Evolutionary conservation across 2,329 filamentous ascomycete species (phyloP).

Genomic region (Microthyrium microscopicum): DNA sequence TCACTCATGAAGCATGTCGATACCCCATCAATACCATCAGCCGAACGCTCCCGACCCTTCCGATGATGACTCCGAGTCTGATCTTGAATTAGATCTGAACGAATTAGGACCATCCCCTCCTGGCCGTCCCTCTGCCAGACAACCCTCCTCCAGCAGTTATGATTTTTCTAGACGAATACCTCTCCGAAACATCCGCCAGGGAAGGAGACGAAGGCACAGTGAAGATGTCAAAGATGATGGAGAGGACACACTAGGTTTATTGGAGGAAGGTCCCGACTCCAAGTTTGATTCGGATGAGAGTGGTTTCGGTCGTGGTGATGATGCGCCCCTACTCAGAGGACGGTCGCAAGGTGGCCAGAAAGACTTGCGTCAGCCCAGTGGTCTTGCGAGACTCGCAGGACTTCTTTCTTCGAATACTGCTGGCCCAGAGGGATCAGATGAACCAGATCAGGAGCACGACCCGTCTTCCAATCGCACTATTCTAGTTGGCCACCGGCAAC

Average conservation of each 20-base stretch:
- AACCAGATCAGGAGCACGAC: constrained; percentile 21
- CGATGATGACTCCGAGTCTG: constrained; percentile 44
- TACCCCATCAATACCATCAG: constrained; percentile 28
- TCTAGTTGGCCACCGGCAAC: constrained; percentile 56
- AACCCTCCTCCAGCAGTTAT: constrained; percentile 13
- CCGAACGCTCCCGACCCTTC: constrained; percentile 48
- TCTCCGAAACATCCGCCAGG: constrained; percentile 42
- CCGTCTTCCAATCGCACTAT: constrained; percentile 58
- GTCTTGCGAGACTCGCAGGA: constrained; percentile 50
- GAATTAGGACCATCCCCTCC: constrained; percentile 51
- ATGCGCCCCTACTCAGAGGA: constrained; percentile 52
- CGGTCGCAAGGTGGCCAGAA: neutral
- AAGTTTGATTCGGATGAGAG: constrained; percentile 39
- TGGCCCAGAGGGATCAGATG: neutral
- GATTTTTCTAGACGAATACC: constrained; percentile 45
- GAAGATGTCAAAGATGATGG: constrained; percentile 36
- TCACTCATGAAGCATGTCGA: constrained; percentile 25
- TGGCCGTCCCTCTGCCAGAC: constrained; percentile 16
- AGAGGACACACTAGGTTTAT: constrained; percentile 46
- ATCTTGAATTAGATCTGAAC: constrained; percentile 60
- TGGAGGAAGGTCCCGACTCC: constrained; percentile 45
- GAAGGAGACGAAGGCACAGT: constrained; percentile 19
- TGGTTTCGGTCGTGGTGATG: constrained; percentile 44
- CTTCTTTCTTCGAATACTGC: constrained; percentile 1
- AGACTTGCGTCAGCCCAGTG: neutral